Conservation (phyloP, 2,329 filamentous ascomycete species). For the Verticillium alfalfae region DNA sequence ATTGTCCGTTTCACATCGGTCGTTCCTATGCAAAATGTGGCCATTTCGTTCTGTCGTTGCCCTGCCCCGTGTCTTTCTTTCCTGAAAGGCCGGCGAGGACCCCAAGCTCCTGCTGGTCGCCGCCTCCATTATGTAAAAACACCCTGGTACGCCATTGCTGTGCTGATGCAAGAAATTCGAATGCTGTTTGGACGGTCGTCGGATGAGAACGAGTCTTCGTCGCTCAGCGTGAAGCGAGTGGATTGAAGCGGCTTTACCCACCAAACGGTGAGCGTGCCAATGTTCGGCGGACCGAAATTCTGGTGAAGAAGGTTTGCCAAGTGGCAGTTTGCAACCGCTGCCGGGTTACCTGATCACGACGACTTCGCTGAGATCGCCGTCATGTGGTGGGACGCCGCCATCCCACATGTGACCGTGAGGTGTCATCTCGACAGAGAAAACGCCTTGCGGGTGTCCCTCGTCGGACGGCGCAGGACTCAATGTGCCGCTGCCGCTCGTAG, state of each 20-base stretch:
- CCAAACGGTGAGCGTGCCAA: not conserved
- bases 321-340: not conserved
- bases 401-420: constrained; percentile 32
- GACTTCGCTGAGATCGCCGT: constrained; percentile 41
- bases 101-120: not conserved
- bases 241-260: not conserved
- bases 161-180: constrained; percentile 12
- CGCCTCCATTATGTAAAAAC: not conserved
- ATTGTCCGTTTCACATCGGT: constrained; percentile 9
- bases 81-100: constrained; percentile 3
- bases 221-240: not conserved
- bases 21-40: constrained; percentile 5
- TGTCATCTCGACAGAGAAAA: constrained; percentile 25
- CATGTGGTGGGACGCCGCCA: constrained; percentile 25
- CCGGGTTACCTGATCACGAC: constrained; percentile 30
- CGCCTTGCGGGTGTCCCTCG: constrained; percentile 16
- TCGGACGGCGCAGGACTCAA: constrained; percentile 44
- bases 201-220: not conserved
- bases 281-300: not conserved
- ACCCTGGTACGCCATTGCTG: constrained; percentile 12
- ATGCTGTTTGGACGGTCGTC: not conserved
- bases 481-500: constrained; percentile 38
- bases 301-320: not conserved
- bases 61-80: constrained; percentile 8
- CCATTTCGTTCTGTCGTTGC: not conserved